A percentile compares a stretch with the other conserved stretches of the same genome.
phyloP scores from a whole-genome alignment of 352 stramenopile species.

The Phytopythium cucurbitacearum region DNA sequence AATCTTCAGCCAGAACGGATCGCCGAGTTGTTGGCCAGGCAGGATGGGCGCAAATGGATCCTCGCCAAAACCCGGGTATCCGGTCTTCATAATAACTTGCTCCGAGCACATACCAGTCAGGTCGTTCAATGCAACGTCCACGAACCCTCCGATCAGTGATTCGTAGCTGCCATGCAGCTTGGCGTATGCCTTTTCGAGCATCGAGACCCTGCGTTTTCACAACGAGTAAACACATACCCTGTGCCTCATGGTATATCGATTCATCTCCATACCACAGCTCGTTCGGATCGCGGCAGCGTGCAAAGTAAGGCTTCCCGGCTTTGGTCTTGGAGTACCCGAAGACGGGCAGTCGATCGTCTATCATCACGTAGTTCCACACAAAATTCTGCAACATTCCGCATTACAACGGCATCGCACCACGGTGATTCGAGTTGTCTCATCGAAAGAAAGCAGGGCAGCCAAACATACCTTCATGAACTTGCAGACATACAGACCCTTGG shows the following conservation, averaged over 20 bases:
- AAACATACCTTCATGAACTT: slow-evolving; percentile 88
- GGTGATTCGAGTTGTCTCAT: too few relatives aligned
- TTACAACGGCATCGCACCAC: too few relatives aligned
- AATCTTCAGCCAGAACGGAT: slow-evolving; percentile 83
- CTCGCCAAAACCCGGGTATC: slow-evolving; percentile 74
- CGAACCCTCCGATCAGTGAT: slow-evolving; percentile 84
- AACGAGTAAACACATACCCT: not conserved
- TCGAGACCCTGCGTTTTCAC: slow-evolving; percentile 50
- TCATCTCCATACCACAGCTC: slow-evolving; percentile 68
- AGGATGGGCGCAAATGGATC: slow-evolving; percentile 48
- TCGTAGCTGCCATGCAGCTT: slow-evolving; percentile 91
- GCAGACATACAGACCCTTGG: slow-evolving; percentile 86
- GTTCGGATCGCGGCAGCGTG: slow-evolving; percentile 77
- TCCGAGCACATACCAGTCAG: slow-evolving; percentile 88
- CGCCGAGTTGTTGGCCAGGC: slow-evolving; percentile 36
- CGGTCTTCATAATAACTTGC: slow-evolving; percentile 83
- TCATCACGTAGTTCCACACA: slow-evolving; percentile 89
- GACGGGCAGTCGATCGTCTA: slow-evolving; percentile 86
- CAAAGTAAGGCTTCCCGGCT: slow-evolving; percentile 80
- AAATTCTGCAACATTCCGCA: slow-evolving; percentile 53
- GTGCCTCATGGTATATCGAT: too few relatives aligned
- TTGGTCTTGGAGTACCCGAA: slow-evolving; percentile 82
- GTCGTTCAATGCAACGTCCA: slow-evolving; percentile 88
- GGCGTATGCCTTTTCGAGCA: slow-evolving; percentile 92
- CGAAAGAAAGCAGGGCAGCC: not conserved